phyloP scores from a whole-genome alignment of 129 eudicot species.

The Chrysanthemum lavandulifolium region DNA sequence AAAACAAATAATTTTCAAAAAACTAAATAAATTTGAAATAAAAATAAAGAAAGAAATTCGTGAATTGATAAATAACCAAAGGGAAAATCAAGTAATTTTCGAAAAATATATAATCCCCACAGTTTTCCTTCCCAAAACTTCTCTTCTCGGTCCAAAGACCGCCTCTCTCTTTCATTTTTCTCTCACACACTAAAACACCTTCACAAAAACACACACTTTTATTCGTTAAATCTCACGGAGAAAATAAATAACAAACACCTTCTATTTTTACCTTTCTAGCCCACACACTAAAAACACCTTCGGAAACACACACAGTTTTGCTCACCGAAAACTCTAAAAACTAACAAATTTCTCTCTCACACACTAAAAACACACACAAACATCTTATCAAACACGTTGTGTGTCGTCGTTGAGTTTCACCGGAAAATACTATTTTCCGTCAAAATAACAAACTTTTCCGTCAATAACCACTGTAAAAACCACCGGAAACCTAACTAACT shows the following conservation, averaged over 20 bases:
- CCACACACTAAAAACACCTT: no score
- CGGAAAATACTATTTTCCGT: no score
- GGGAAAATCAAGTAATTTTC: slow-evolving; percentile 46
- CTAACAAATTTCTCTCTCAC: slow-evolving; percentile 6
- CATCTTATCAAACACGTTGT: slow-evolving; percentile 4
- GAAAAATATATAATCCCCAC: slow-evolving; percentile 35
- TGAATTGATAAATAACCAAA: slow-evolving; percentile 26
- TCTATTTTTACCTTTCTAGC: no score
- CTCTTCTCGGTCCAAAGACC: slow-evolving; percentile 35
- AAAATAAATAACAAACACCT: no score
- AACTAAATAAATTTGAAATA: neutral
- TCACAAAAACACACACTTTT: no score
- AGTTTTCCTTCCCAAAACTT: slow-evolving; percentile 55
- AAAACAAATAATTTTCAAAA: neutral
- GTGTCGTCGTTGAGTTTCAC: no score
- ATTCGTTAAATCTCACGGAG: no score
- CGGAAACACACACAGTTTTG: no score
- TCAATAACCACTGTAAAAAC: no score
- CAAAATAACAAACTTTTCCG: no score
- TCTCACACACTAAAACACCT: slow-evolving; percentile 3
- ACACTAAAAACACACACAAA: neutral
- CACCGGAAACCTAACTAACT: no score
- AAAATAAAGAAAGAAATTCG: slow-evolving; percentile 40
- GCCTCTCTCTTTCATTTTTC: slow-evolving; percentile 32
- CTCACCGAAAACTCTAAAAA: slow-evolving; percentile 28